Evolutionary conservation across 495 filamentous ascomycete genomes (phyloP).

Genomic region (Cryomyces minteri): DNA sequence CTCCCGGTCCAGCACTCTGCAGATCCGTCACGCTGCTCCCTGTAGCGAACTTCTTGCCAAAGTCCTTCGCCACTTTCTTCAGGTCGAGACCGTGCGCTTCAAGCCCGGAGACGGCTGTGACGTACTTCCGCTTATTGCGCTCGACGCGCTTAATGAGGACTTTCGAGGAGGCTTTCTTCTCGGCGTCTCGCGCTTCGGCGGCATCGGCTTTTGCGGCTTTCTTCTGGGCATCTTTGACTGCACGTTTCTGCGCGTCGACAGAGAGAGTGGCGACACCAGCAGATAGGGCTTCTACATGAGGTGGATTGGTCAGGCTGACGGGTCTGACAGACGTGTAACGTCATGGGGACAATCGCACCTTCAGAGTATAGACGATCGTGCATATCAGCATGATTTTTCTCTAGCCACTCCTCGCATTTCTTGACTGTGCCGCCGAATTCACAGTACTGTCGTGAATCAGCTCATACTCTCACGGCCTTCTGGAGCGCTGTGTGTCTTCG

Average conservation of each 20-base stretch:
- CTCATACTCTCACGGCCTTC: not conserved
- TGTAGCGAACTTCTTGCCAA: conserved; percentile 86
- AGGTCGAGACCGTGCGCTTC: conserved; percentile 82
- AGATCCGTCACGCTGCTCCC: conserved; percentile 77
- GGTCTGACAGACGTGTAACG: not conserved
- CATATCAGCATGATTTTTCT: conserved; percentile 50
- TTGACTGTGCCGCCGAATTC: conserved; percentile 97
- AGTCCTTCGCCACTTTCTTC: conserved; percentile 82
- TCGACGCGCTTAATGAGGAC: conserved; percentile 91
- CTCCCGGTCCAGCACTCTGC: conserved; percentile 42
- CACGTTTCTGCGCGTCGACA: conserved; percentile 75
- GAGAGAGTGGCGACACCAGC: conserved; percentile 71
- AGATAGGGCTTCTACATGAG: conserved; percentile 50
- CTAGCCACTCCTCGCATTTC: conserved; percentile 93
- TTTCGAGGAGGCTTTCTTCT: conserved; percentile 58
- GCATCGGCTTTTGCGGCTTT: conserved; percentile 84
- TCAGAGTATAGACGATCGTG: conserved; percentile 68
- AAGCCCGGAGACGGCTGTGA: conserved; percentile 75
- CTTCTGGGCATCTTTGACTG: conserved; percentile 85
- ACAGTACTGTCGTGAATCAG: conserved; percentile 55
- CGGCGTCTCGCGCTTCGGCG: conserved; percentile 58
- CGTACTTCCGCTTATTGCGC: conserved; percentile 91
- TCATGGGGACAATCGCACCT: conserved; percentile 29
- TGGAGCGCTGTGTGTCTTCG: not conserved
- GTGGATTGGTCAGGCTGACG: conserved; percentile 4